Evolutionary conservation across 805 yeast genomes (phyloP).

Genomic region (Schizosaccharomyces octosporus): DNA sequence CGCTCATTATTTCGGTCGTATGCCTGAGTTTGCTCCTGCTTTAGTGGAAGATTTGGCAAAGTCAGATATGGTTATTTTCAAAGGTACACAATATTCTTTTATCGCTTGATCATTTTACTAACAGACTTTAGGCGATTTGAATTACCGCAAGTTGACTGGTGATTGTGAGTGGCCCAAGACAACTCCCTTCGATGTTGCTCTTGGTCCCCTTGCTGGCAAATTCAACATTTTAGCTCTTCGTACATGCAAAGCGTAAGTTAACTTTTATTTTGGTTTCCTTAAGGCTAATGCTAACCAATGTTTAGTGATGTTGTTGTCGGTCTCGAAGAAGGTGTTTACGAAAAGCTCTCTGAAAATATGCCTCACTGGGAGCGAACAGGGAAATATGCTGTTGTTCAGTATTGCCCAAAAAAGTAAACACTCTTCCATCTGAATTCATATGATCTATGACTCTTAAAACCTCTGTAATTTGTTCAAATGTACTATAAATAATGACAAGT

Average conservation of each 20-base stretch:
- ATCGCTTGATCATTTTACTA: constrained; percentile 12
- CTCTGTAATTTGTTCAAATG: too few species aligned
- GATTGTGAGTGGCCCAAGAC: constrained; percentile 73
- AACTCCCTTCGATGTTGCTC: constrained; percentile 46
- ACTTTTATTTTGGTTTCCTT: too few species aligned
- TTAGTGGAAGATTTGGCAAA: constrained; percentile 32
- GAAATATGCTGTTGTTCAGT: background rate
- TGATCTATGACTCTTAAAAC: background rate
- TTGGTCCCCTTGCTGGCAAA: constrained; percentile 34
- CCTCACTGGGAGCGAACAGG: background rate
- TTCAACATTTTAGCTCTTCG: constrained; percentile 53
- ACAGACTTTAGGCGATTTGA: constrained; percentile 84
- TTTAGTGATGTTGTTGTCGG: constrained; percentile 27
- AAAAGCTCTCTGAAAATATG: background rate
- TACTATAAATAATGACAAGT: too few species aligned
- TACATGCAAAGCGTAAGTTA: constrained; percentile 53
- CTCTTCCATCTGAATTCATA: background rate
- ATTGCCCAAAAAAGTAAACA: background rate
- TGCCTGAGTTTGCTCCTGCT: constrained; percentile 30
- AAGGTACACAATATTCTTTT: background rate
- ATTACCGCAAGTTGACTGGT: constrained; percentile 80
- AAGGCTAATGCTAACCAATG: too few species aligned
- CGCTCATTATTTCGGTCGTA: constrained; percentile 44
- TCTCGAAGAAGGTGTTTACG: background rate
- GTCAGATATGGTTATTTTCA: constrained; percentile 23